Percentiles rank a stretch among this genome's conserved stretches.
Evolutionary conservation across 164 flowering plant genomes (phyloP).

Genomic region (Piper betle): DNA sequence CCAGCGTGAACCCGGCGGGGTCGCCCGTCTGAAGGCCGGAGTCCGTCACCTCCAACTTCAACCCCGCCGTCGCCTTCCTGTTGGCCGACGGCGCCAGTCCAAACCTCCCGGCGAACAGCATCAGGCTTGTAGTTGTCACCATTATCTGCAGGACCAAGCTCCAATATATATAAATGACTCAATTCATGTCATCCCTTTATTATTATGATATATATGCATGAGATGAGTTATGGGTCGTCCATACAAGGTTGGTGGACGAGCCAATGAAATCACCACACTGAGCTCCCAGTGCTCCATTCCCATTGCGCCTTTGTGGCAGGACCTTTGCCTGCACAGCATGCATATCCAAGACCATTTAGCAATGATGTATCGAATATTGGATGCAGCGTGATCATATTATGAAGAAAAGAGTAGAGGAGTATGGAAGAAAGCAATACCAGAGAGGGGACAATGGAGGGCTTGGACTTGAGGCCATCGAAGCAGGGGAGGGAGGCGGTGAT

Average conservation of each 20-base stretch:
- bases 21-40: conserved; percentile 92
- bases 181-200: background rate
- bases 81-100: conserved; percentile 96
- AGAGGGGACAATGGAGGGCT: conserved; percentile 23
- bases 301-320: conserved; percentile 39
- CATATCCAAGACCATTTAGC: no score
- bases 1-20: conserved; percentile 93
- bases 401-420: background rate
- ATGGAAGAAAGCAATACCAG: conserved; percentile 25
- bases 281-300: conserved; percentile 61
- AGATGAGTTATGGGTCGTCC: background rate
- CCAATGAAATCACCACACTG: conserved; percentile 79
- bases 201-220: no score
- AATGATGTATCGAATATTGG: no score
- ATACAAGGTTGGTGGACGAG: conserved; percentile 77
- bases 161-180: background rate
- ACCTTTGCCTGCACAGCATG: background rate
- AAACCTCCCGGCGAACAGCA: conserved; percentile 93
- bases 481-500: conserved; percentile 54
- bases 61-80: conserved; percentile 85
- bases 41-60: conserved; percentile 77
- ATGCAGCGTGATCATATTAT: no score
- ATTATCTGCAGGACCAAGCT: conserved; percentile 42
- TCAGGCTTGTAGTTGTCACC: conserved; percentile 65
- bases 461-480: conserved; percentile 56